Evolutionary conservation across 2,329 filamentous ascomycete species (phyloP), one percentile per base, ranked within the genome.

Genomic region (Dactylellina leptospora): DNA sequence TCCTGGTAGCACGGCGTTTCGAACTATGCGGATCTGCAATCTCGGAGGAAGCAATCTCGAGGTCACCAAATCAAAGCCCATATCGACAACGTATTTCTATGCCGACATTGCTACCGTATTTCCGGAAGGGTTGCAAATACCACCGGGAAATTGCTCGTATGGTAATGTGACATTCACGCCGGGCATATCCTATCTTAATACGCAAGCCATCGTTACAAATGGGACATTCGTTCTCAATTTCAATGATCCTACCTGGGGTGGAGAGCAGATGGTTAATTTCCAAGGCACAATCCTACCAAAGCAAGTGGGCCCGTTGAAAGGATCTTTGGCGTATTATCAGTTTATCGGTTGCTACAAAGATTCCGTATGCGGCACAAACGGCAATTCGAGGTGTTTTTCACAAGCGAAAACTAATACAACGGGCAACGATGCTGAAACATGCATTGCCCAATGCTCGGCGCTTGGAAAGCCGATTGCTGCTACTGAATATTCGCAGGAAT

Each of bases 231-330:
- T 80, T 0, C 81, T 87, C 75, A 87, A 87, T 76, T 83, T 83
- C 44, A 84, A 85, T 56, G 85, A 86, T 63, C 81, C 82, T 0
- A 77, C 76, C 1, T 81, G 83, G 16, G 78, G 80, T 48, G 83
- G 82, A 22, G 86, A 86, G 78, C 83, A 85, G 51, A 78, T 79
- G 5, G 81, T 87, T 2, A 78, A 82, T 10, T 87, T 87, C 70
- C 76, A 77, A 48, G 87, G 85, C 64, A 81, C 78, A 3, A 85
- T 83, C 0, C 81, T 85, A 0, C 75, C 84, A 0, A 82, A 85
- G 60, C 85, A 87, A 56, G 75, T 81, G 10, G 81, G 81, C 4
- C 80, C 81, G 11, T 71, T 79, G 76, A 82, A 83, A 0, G 80
- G 84, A 0, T 84, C 85, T 1, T 76, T 85, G 53, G 69, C 82